Base-by-base conservation (phyloP, 106 monocot species). In the Acanthochlamys bracteata region DNA sequence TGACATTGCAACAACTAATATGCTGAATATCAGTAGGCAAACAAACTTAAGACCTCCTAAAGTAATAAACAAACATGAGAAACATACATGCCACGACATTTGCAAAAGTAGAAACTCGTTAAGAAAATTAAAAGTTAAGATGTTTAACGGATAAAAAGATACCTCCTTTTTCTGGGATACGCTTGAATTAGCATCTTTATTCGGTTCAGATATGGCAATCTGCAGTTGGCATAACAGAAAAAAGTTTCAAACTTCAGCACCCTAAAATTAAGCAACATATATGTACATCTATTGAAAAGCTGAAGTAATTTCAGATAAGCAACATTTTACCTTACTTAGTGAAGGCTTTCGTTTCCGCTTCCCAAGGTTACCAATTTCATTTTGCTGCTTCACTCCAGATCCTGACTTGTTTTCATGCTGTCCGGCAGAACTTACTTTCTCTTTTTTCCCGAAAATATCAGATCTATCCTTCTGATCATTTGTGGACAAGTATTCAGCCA, bases 161-260 rank as follows among this genome's bases (percentile, higher is more conserved):
- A 89, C 89, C 93, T 94, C 79, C 25, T 53, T 73, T 60, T 75
- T 74, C 39, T 67, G 72, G 59, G 65, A 57, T 63, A 77, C 86
- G 69, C 39, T 65, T 62, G 64, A 63, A 42, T 22, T 61, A 46
- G 69, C 57, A 42, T 80, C 78, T 53, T 24, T 53, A 57, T 60
- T 64, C 39, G 42, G 42, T 25, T 89, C 83, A 68, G 33, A 65
- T 65, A 82, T 84, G 33, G 57, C 57, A 72, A 71, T 42, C 89
- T 94, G 76, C 26, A 52, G 63, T 53, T 40, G 20, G 42, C 63
- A 70, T 21, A 46, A 45, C 7, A 24, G 4, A 19, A 55, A 41
- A 3, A 13, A 24, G 17, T 54, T 20, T 42, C 25, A 33, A 71
- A 58, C 4, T 65, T 42, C 33, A 33, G 33, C 33, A 33, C 33